Base-by-base conservation (phyloP, 2,329 filamentous ascomycete genomes). In the Fusarium goolgardi region DNA sequence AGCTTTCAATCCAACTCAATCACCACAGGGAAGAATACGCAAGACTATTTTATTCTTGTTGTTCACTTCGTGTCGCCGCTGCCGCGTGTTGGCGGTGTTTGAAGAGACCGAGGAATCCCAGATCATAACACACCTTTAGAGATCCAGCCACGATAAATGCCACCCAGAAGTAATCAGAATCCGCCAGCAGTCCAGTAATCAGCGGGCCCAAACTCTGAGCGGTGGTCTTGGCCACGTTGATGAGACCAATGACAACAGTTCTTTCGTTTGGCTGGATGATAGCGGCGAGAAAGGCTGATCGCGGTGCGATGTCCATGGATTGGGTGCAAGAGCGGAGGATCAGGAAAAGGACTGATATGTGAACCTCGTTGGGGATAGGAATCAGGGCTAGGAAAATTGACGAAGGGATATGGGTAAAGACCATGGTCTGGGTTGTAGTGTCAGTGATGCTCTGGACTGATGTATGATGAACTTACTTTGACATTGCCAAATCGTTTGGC, bases 341-440 rank as follows among this genome's bases (percentile, higher is more conserved):
- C 13, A 92, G 80, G 57, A 93, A 86, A 0, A 82, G 75, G 45
- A 91, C 81, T 0, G 90, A 84, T 7, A 88, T 63, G 13, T 80
- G 80, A 1, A 88, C 78, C 5, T 82, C 80, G 21, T 80, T 76
- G 1, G 89, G 87, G 1, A 89, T 71, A 0, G 88, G 86, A 23
- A 93, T 86, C 21, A 92, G 77, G 16, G 86, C 81, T 2, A 92
- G 83, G 67, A 88, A 89, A 27, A 92, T 77, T 10, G 90, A 82
- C 0, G 89, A 91, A 0, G 91, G 91, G 1, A 93, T 80, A 70
- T 93, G 90, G 0, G 90, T 92, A 72, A 91, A 91, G 11, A 91
- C 89, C 90, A 93, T 93, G 2, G 90, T 92, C 81, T 88, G 63
- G 61, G 1, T 18, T 6, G 1, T n/a, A 10, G 4, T 0, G 29